Base-by-base conservation (phyloP, 176 grass and related monocot genomes). In the Musa troglodytarum region DNA sequence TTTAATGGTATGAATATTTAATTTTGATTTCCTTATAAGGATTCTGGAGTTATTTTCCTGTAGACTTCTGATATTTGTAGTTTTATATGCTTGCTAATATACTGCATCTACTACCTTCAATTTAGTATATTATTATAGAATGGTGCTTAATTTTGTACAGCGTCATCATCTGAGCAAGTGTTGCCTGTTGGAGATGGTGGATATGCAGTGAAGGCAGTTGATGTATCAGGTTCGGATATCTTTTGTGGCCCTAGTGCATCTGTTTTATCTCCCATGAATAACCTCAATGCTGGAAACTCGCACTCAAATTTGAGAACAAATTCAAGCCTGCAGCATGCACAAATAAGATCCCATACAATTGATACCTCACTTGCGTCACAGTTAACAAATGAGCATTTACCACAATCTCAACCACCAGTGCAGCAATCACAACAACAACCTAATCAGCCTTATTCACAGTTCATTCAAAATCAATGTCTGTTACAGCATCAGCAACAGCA, bases 281-380 rank as follows among this genome's bases (percentile, higher is more conserved):
- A 81, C 87, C 74, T 79, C 28, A 88, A 81, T 78, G 74, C 81
- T 76, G 69, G 82, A 78, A 89, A 84, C 69, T 79, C 89, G 65
- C 84, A 87, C 54, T 78, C 88, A 75, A 94, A 84, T 73, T 85
- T 88, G 79, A 91, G 81, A 84, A 86, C 84, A 80, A 86, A 86
- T 69, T 70, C 81, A 71, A 81, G 85, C 73, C 71, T 98, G 78
- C 91, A 91, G 73, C 84, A 91, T 78, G 19, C 21, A 8, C 95
- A 82, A 77, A 73, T 99, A 80, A 94, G 89, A 86, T 73, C 78
- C 68, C 89, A 94, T 80, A 83, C 81, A 81, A 87, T 91, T 68
- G 88, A 90, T 87, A 82, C 90, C 59, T 63, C 79, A 74, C 95
- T 94, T 76, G 49, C 84, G 66, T 84, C 80, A 59, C 95, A 98